Conservation (phyloP, 176 grass and related monocot species). For the Elaeis guineensis region DNA sequence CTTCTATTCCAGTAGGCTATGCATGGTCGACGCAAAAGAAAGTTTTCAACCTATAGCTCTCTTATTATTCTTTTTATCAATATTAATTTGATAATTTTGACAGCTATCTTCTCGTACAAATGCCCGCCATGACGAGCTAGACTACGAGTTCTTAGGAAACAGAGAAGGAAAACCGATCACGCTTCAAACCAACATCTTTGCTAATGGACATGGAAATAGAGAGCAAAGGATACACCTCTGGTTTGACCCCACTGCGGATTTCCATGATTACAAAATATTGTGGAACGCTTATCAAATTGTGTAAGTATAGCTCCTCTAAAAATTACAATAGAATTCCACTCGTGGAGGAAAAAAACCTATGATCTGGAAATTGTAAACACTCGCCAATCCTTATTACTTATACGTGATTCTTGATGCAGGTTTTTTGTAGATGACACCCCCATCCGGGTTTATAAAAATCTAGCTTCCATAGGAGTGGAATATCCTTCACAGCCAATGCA, state of each 20-base stretch:
- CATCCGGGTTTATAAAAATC: slow-evolving; percentile 46
- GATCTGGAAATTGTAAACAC: too few species aligned
- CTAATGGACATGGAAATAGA: slow-evolving; percentile 34
- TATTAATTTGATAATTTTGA: background rate
- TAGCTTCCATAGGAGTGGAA: slow-evolving; percentile 21
- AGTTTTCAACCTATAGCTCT: too few species aligned
- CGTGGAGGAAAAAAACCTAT: too few species aligned
- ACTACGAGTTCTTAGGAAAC: slow-evolving; percentile 72
- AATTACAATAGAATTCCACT: background rate
- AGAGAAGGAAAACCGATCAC: slow-evolving; percentile 38
- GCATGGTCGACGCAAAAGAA: too few species aligned
- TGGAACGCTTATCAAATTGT: slow-evolving; percentile 79
- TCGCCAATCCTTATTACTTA: background rate
- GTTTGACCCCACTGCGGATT: slow-evolving; percentile 65
- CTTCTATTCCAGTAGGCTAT: too few species aligned
- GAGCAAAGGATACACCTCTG: slow-evolving; percentile 50
- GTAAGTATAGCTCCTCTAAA: slow-evolving; percentile 17
- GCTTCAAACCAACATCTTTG: slow-evolving; percentile 68
- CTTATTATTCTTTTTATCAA: too few species aligned
- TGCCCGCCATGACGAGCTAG: slow-evolving; percentile 42
- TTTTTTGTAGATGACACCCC: slow-evolving; percentile 54
- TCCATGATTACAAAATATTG: slow-evolving; percentile 71
- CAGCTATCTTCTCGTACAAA: slow-evolving; percentile 19
- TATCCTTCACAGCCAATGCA: slow-evolving; percentile 55
- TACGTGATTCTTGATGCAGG: slow-evolving; percentile 9